Evolutionary conservation across 2,329 filamentous ascomycete genomes (phyloP), one percentile per base, ranked within the genome.

Genomic region (Colletotrichum liaoningense): DNA sequence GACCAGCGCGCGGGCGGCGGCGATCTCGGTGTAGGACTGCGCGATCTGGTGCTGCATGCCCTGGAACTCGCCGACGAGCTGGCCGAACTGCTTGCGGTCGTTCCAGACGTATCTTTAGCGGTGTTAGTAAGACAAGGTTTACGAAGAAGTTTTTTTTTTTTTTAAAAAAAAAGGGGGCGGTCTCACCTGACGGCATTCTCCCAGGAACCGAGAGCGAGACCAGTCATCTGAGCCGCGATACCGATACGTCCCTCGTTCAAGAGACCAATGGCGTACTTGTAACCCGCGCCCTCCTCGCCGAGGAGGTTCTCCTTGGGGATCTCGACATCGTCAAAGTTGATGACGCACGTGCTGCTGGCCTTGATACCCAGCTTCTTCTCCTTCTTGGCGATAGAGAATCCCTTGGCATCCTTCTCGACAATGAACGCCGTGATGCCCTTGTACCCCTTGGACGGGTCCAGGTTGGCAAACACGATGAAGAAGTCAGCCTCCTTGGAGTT

Each of bases 31-130:
- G 86, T 96, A 98, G 1, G 95, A 93, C 85, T 99, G 97, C 2
- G 97, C 97, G 75, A 99, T 93, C 87, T 99, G 97, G 87, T 98
- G 95, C 86, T 98, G 96, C 97, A 99, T 98, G 79, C 95, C 95
- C 86, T 99, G 97, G 90, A 99, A 99, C 83, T 97, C 94, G 79
- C 97, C 97, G 73, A 99, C 93, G 67, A 97, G 90, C 81, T 94
- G 89, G 77, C 97, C 96, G 81, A 99, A 99, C 86, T 99, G 97
- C 87, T 94, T 95, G 79, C 97, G 94, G 87, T 99, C 97, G 85
- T 98, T 98, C 95, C 95, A 99, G 77, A 95, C 95, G 85, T 99
- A 98, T 75, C 90, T 92, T 74, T 0, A 1, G 5, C 5, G 14
- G 1, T 14, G 49, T 75, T 68, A 75, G 52, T 26, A 14, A 2